These are phyloP conservation scores for Populus hybrid DNA, from an alignment of 441 rosid species.

Conservation along the genomic window DNA sequence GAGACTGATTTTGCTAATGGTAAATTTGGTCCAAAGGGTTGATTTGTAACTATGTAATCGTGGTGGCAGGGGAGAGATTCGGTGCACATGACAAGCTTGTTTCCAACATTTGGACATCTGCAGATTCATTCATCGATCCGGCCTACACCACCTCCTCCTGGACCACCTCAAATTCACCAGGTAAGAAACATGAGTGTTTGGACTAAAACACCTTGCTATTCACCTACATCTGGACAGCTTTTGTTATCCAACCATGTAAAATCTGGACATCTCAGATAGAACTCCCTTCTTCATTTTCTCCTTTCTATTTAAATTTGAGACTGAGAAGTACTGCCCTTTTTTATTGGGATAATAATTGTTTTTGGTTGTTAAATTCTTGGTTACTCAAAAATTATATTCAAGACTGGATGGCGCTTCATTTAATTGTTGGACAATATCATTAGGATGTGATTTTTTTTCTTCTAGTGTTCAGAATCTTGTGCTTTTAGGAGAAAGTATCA, in stretches of 20 bases:
- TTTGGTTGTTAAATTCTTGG: neutral
- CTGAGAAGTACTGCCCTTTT: neutral
- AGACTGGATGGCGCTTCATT: neutral
- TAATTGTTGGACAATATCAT: neutral
- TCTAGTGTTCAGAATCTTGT: neutral
- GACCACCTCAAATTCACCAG: conserved; percentile 44
- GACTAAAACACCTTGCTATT: conserved; percentile 20
- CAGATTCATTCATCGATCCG: conserved; percentile 42
- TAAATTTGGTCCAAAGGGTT: conserved; percentile 13
- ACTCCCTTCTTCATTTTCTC: neutral
- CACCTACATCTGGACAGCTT: neutral
- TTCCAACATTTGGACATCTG: conserved; percentile 58
- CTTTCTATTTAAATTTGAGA: neutral
- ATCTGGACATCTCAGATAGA: neutral
- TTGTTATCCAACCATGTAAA: neutral
- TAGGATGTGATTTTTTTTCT: neutral
- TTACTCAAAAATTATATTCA: neutral
- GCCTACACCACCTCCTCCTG: conserved; percentile 33
- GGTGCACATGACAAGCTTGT: conserved; percentile 50
- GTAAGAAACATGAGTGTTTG: conserved; percentile 16
- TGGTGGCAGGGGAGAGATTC: conserved; percentile 51
- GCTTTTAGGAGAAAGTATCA: neutral
- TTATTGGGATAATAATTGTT: neutral
- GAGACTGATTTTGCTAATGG: neutral
- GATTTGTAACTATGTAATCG: conserved; percentile 1